A percentile compares a stretch with the other conserved stretches of the same genome.
Conservation (phyloP, 345 rosid species). For the Sonneratia alba region DNA sequence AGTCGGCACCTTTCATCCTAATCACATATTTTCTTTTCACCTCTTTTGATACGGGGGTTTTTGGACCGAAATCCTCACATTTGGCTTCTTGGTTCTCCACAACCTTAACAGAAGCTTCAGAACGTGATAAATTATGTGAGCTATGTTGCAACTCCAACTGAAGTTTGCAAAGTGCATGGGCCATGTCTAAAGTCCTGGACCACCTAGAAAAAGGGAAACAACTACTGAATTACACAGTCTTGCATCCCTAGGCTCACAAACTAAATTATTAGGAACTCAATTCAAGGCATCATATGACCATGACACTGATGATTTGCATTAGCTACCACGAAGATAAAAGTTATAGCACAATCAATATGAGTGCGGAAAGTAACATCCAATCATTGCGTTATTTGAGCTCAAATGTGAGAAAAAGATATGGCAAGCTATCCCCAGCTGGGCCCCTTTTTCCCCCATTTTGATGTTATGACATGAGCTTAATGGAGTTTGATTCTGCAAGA, state of each 20-base stretch:
- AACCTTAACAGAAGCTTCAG: conserved; percentile 5
- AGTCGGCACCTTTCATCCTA: conserved; percentile 7
- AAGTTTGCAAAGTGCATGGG: conserved; percentile 39
- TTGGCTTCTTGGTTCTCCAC: neutral
- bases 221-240: neutral
- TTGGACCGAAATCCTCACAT: conserved; percentile 13
- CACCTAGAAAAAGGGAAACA: conserved; percentile 19
- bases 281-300: neutral
- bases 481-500: neutral
- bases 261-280: neutral
- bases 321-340: neutral
- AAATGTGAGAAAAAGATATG: neutral
- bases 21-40: conserved; percentile 12
- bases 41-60: conserved; percentile 25
- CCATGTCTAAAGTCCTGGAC: conserved; percentile 48
- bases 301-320: neutral
- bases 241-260: neutral
- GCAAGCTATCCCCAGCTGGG: neutral
- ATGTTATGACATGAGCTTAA: neutral
- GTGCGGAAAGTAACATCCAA: neutral
- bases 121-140: conserved; percentile 4
- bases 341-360: neutral
- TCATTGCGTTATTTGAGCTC: neutral
- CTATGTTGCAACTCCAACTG: conserved; percentile 28
- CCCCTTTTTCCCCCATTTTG: neutral